Conservation (phyloP, 2,329 filamentous ascomycete genomes). For the Colletotrichum truncatum region DNA sequence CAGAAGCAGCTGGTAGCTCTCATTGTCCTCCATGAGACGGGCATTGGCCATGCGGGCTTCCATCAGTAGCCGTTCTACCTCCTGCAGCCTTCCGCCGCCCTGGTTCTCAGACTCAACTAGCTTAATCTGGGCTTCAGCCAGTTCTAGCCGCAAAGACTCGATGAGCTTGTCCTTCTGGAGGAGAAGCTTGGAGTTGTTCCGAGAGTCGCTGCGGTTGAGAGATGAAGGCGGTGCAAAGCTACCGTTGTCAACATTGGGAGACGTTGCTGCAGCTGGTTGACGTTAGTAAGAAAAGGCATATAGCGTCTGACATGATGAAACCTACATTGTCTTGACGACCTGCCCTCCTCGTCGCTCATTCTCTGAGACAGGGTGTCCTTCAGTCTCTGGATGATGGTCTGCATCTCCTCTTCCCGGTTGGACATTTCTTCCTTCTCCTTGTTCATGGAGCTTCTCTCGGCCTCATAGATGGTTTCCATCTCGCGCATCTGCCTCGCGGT, state of each 20-base stretch:
- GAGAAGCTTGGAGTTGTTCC: conserved; percentile 88
- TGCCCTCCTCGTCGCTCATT: conserved; percentile 66
- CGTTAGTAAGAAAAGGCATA: conserved; percentile 13
- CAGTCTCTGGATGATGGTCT: conserved; percentile 86
- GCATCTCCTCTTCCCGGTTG: conserved; percentile 88
- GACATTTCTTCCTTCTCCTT: conserved; percentile 92
- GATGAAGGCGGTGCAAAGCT: conserved; percentile 90
- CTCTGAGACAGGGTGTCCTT: conserved; percentile 89
- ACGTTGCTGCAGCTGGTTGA: conserved; percentile 46
- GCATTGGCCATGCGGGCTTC: conserved; percentile 97
- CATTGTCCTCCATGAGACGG: conserved; percentile 96
- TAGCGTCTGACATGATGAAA: conserved; percentile 11
- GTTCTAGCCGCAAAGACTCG: conserved; percentile 87
- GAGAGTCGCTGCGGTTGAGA: conserved; percentile 85
- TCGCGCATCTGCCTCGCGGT: conserved; percentile 85
- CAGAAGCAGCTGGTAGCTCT: conserved; percentile 94
- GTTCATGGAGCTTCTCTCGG: conserved; percentile 85
- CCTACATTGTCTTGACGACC: conserved; percentile 68
- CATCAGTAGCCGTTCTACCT: conserved; percentile 89
- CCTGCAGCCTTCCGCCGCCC: conserved; percentile 85
- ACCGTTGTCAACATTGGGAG: conserved; percentile 75
- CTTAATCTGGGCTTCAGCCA: conserved; percentile 96
- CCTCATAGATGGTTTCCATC: conserved; percentile 91
- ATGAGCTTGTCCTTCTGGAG: conserved; percentile 97
- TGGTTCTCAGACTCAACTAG: conserved; percentile 93